Evolutionary conservation across 352 stramenopile genomes (phyloP), one percentile per base, ranked within the genome.

Genomic region (Pilasporangium apinafurcum): DNA sequence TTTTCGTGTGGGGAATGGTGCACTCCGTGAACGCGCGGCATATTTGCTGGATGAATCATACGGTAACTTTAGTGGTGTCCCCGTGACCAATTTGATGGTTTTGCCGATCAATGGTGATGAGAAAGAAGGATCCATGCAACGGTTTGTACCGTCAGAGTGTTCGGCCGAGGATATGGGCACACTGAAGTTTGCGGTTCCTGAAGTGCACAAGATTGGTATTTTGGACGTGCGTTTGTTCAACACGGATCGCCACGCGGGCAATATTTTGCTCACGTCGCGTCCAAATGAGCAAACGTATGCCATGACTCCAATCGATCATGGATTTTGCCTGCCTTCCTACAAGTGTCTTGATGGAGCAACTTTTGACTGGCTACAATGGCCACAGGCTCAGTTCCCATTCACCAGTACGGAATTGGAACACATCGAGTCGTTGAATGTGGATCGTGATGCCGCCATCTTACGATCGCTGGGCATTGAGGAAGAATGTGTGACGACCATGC

Each of bases 171-270:
- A 95, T 53, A 90, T 93, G 65, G 78, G 78, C 14, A 86, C 83
- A 50, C 69, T 92, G 33, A 89, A 92, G 62, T 93, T 89, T 43
- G 65, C 68, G 14, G 79, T 91, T 22, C 66, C 70, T 4, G 81
- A 95, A 52, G 81, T 95, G 37, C 83, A 95, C 62, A 93, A 92
- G 72, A 83, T 95, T 50, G 83, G 77, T 16, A 92, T 95, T 22
- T 46, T 95, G 20, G 82, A 95, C 59, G 59, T 93, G 30, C 79
- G 83, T 38, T 72, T 95, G 27, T 93, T 95, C 58, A 95, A 95
- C 60, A 89, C 79, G 29, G 83, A 95, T 53, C 83, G 83, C 28
- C 83, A 95, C 36, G 83, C 79, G 10, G 83, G 81, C 38, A 95
- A 95, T 57, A 91, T 94, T 36, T 60, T 94, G 56, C 62, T 94